Evolutionary conservation across 2,329 filamentous ascomycete species (phyloP).

Genomic region (Blumeriella jaapii): DNA sequence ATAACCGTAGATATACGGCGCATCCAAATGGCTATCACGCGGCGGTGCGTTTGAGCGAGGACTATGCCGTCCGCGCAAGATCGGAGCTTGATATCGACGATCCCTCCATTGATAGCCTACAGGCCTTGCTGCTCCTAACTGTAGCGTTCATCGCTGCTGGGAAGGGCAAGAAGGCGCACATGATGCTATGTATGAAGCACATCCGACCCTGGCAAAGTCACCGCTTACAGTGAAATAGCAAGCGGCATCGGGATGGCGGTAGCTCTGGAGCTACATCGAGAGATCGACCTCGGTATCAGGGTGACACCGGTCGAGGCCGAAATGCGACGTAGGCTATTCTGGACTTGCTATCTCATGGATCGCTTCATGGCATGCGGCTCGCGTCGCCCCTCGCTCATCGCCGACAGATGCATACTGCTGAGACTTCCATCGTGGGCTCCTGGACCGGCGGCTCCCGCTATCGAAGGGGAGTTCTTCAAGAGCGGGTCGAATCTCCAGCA

Average conservation of each 20-base stretch:
- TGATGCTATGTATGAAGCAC: slow-evolving; percentile 57
- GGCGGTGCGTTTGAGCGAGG: slow-evolving; percentile 56
- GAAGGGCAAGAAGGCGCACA: slow-evolving; percentile 75
- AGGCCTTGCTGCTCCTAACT: slow-evolving; percentile 63
- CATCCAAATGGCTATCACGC: slow-evolving; percentile 57
- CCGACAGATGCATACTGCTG: slow-evolving; percentile 64
- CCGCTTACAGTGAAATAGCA: slow-evolving; percentile 38
- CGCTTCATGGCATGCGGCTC: slow-evolving; percentile 75
- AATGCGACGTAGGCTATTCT: slow-evolving; percentile 69
- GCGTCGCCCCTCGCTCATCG: slow-evolving; percentile 67
- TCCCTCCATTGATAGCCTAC: slow-evolving; percentile 66
- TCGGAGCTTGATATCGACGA: slow-evolving; percentile 66
- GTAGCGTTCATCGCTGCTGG: slow-evolving; percentile 67
- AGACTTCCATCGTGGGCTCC: slow-evolving; percentile 66
- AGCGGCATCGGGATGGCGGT: slow-evolving; percentile 73
- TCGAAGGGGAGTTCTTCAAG: slow-evolving; percentile 74
- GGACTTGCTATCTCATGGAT: slow-evolving; percentile 80
- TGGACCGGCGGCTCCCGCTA: slow-evolving; percentile 44
- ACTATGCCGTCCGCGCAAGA: slow-evolving; percentile 60
- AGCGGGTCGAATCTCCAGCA: slow-evolving; percentile 68
- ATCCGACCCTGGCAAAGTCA: slow-evolving; percentile 2
- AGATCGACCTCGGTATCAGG: slow-evolving; percentile 51
- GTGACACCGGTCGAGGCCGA: slow-evolving; percentile 61
- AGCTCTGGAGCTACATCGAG: slow-evolving; percentile 69
- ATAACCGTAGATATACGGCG: slow-evolving; percentile 48